These are phyloP conservation scores for Aspergillus bertholletiae DNA, from an alignment of 495 filamentous ascomycete species.

Conservation along the genomic window DNA sequence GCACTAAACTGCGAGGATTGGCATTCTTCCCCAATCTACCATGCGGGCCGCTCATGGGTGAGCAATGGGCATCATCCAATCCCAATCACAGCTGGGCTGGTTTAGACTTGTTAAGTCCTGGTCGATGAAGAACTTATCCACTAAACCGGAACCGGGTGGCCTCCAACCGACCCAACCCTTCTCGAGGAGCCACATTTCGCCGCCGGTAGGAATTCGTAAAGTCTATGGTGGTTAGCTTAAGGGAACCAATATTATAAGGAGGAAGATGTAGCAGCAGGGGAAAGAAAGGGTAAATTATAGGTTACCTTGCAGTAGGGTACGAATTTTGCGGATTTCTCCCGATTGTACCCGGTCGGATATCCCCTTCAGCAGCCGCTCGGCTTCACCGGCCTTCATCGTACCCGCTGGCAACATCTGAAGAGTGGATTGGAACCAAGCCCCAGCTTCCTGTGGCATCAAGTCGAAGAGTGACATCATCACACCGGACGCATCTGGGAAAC, in stretches of 20 bases:
- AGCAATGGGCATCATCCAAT: not conserved
- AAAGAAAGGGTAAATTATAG: not conserved
- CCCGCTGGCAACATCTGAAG: slow-evolving; percentile 79
- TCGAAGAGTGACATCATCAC: slow-evolving; percentile 89
- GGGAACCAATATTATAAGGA: not conserved
- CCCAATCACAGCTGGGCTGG: not conserved
- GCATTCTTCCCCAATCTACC: not conserved
- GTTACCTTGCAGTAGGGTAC: slow-evolving; percentile 72
- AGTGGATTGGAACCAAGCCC: slow-evolving; percentile 75
- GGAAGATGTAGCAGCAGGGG: not conserved
- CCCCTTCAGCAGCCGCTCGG: slow-evolving; percentile 60
- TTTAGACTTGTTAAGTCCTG: not conserved
- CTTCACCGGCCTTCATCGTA: slow-evolving; percentile 63
- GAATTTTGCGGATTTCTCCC: slow-evolving; percentile 76
- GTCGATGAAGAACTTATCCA: slow-evolving; percentile 37
- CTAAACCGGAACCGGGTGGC: slow-evolving; percentile 81
- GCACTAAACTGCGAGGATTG: not conserved
- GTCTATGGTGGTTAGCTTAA: slow-evolving; percentile 41
- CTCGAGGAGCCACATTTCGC: slow-evolving; percentile 89
- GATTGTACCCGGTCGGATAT: slow-evolving; percentile 64
- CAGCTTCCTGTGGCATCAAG: slow-evolving; percentile 72
- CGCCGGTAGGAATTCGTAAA: slow-evolving; percentile 93
- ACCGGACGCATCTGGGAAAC: slow-evolving; percentile 88
- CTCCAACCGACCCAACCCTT: slow-evolving; percentile 81
- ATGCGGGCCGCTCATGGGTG: not conserved